Percentiles rank a stretch among this genome's conserved stretches.
These are phyloP conservation scores for Suillus hirtellus DNA, from an alignment of 768 basidiomycete species.

Conservation along the genomic window DNA sequence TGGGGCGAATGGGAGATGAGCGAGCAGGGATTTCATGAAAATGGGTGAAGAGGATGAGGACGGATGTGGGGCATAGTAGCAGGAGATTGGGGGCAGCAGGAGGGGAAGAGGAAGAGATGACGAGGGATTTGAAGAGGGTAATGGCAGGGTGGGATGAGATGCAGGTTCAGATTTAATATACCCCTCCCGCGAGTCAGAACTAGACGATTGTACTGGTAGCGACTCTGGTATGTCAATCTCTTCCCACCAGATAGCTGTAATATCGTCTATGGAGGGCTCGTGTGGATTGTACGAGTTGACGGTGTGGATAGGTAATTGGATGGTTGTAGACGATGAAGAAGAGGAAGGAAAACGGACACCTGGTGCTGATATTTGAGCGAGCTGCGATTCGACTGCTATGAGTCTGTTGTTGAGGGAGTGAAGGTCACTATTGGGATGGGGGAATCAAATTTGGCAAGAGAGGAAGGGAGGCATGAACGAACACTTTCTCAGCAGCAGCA, in stretches of 20 bases:
- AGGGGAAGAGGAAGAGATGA: slow-evolving; percentile 25
- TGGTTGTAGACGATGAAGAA: slow-evolving; percentile 25
- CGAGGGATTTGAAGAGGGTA: slow-evolving; percentile 21
- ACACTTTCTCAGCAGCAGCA: slow-evolving; percentile 87
- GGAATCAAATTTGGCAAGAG: neutral
- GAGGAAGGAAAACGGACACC: slow-evolving; percentile 24
- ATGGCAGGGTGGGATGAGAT: slow-evolving; percentile 13
- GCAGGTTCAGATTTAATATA: slow-evolving; percentile 39
- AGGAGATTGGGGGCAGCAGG: slow-evolving; percentile 19
- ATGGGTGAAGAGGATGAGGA: slow-evolving; percentile 25
- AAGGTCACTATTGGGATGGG: slow-evolving; percentile 52
- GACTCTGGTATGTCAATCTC: slow-evolving; percentile 44
- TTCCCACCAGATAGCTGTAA: slow-evolving; percentile 60
- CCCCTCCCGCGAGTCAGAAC: slow-evolving; percentile 15
- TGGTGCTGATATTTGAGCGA: slow-evolving; percentile 47
- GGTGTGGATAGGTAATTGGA: slow-evolving; percentile 36
- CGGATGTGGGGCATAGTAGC: slow-evolving; percentile 26
- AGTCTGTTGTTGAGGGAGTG: slow-evolving; percentile 83
- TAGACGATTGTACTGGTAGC: slow-evolving; percentile 18
- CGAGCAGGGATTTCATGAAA: slow-evolving; percentile 41
- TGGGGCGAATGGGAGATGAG: slow-evolving; percentile 41
- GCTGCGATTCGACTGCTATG: slow-evolving; percentile 63
- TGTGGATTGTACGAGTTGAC: slow-evolving; percentile 35
- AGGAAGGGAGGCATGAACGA: slow-evolving; percentile 27
- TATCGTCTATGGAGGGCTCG: slow-evolving; percentile 47